Base-by-base conservation (phyloP, 2,329 filamentous ascomycete genomes). In the Nakataea oryzae region DNA sequence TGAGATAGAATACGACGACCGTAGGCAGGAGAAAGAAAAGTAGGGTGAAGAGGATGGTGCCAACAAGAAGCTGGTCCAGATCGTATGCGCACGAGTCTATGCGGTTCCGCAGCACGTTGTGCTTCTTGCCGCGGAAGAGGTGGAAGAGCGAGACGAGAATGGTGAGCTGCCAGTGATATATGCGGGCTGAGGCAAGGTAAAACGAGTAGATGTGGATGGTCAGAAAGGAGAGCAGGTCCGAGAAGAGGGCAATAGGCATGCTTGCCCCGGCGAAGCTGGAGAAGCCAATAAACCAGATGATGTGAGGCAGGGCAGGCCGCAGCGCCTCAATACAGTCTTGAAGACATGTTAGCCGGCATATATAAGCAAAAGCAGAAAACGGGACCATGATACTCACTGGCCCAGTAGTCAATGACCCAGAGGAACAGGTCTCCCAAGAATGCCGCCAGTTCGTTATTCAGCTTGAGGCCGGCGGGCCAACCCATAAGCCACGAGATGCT, bases 61-160 rank as follows among this genome's bases (percentile, higher is more conserved):
- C 95, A 9, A 99, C 87, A 8, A 99, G 86, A 4, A 99, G 84
- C 75, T 99, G 96, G 72, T 99, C 95, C 28, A 99, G 84, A 72
- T 97, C 95, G 76, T 99, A 99, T 76, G 97, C 95, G 79, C 95
- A 99, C 58, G 93, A 96, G 73, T 99, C 95, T 70, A 99, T 97
- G 75, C 95, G 92, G 71, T 97, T 96, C 65, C 96, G 89, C 27
- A 99, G 84, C 21, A 99, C 89, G 68, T 99, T 99, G 72, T 96
- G 89, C 74, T 99, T 99, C 78, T 97, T 97, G 63, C 95, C 96
- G 34, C 93, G 90, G 72, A 99, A 99, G 12, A 99, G 86, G 73
- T 99, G 96, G 74, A 99, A 99, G n/a, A 99, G 86, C 13, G 93
- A 97, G 66, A 93, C 88, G 66, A 99, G 88, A 65, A 99, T 97